A percentile compares a stretch with the other conserved stretches of the same genome.
phyloP scores from a whole-genome alignment of 768 basidiomycete genomes.

The Lanmaoa pseudosensibilis region DNA sequence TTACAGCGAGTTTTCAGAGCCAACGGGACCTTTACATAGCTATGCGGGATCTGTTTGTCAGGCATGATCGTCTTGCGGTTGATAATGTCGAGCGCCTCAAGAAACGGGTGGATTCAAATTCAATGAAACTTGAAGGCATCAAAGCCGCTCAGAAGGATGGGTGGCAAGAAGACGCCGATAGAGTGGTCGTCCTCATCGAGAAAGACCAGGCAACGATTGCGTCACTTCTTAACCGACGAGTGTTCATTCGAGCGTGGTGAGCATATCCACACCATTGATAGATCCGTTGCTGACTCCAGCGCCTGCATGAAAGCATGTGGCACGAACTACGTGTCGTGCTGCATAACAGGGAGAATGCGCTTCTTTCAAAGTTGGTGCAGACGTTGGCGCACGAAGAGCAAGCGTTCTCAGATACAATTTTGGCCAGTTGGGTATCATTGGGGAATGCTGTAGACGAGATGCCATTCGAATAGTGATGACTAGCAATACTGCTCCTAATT shows the following conservation, averaged over 20 bases:
- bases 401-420: conserved; percentile 60
- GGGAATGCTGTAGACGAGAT: conserved; percentile 71
- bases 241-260: conserved; percentile 87
- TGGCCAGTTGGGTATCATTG: conserved; percentile 74
- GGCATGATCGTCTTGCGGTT: conserved; percentile 84
- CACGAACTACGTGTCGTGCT: conserved; percentile 91
- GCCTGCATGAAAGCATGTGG: conserved; percentile 70
- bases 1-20: conserved; percentile 39
- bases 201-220: conserved; percentile 83
- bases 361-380: conserved; percentile 73
- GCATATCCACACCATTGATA: conserved; percentile 20
- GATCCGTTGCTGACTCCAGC: conserved; percentile 6
- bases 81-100: conserved; percentile 88
- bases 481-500: not conserved
- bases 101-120: conserved; percentile 78
- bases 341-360: conserved; percentile 85
- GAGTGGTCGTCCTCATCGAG: conserved; percentile 68
- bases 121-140: conserved; percentile 73
- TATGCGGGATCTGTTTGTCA: conserved; percentile 80
- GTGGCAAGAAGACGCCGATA: conserved; percentile 87
- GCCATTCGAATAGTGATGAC: conserved; percentile 70
- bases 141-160: conserved; percentile 71
- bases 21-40: conserved; percentile 88
- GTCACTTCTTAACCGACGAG: conserved; percentile 69
- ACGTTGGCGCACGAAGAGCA: conserved; percentile 74